Base-by-base conservation (phyloP, 441 rosid species). In the Metrosideros polymorpha region DNA sequence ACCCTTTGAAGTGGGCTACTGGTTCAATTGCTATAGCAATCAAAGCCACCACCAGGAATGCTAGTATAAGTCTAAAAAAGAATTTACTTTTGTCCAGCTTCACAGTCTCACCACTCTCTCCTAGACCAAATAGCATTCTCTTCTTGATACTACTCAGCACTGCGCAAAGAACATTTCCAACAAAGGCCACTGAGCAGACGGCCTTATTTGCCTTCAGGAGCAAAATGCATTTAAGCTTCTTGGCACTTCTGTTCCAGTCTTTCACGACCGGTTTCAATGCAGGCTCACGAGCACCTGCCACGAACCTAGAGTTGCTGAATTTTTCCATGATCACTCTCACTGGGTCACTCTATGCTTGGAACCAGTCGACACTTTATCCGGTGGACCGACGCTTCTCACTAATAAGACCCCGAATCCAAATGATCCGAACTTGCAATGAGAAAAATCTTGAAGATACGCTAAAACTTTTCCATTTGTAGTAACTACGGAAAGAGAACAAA, bases 1-100 rank as follows among this genome's bases (percentile, higher is more conserved):
- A 97, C 77, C 98, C 96, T 30, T 95, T 96, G 83, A 93, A 92
- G 86, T 92, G 93, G 88, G 98, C 99, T 89, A 91, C 90, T 27
- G 93, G 88, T 92, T 97, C 99, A 84, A 95, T 94, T 57, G 90
- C 95, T 7, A 96, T 92, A 86, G 92, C 89, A 24, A 85, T 83
- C 83, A 95, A 83, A 50, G 96, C 91, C 83, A 90, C 86, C 75
- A 90, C 91, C 75, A 96, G 89, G 88, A 96, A 92, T 84, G 91
- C 85, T 87, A 92, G 93, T 75, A 95, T 94, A 83, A 95, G 89
- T 4, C 89, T 86, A 87, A 95, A 92, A 57, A 97, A 91, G 90
- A 95, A 85, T 83, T 89, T 94, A 52, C 96, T 98, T 88, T 92
- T 95, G 6, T 95, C 96, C 9, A 93, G 43, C 85, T 91, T 97